phyloP scores from a whole-genome alignment of 768 basidiomycete species.

The Lactarius evosmus region DNA sequence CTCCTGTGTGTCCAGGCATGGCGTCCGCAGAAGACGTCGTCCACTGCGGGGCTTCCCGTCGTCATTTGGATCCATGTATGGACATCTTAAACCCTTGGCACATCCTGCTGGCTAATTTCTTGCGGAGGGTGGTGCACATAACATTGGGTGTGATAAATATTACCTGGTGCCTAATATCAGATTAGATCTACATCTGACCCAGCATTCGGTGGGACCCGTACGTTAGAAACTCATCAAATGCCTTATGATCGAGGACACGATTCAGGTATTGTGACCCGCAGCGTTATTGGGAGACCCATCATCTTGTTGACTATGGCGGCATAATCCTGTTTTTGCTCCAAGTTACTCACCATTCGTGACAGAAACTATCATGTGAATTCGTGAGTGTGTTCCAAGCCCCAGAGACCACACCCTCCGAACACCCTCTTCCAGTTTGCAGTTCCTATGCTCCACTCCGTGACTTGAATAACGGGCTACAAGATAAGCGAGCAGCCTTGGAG shows the following conservation, averaged over 20 bases:
- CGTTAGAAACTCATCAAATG: constrained; percentile 9
- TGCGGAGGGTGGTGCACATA: constrained; percentile 49
- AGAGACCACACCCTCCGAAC: not conserved
- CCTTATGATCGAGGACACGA: not conserved
- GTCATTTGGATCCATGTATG: constrained; percentile 39
- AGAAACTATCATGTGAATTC: constrained; percentile 60
- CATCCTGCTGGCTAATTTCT: not conserved
- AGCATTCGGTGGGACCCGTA: constrained; percentile 47
- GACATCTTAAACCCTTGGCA: not conserved
- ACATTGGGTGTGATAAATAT: constrained; percentile 40
- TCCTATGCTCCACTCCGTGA: constrained; percentile 42
- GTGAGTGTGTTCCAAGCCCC: constrained; percentile 30
- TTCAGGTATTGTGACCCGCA: constrained; percentile 48
- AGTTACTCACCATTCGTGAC: not conserved
- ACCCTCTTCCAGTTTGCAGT: constrained; percentile 42
- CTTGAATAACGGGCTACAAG: constrained; percentile 39
- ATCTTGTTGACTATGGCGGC: constrained; percentile 47
- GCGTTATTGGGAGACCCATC: constrained; percentile 50
- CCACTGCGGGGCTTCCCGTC: constrained; percentile 33
- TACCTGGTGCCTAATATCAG: constrained; percentile 25
- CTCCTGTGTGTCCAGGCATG: constrained; percentile 30
- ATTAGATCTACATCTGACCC: constrained; percentile 45
- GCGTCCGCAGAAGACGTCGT: constrained; percentile 32
- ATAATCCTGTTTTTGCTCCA: not conserved
- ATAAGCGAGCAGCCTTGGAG: constrained; percentile 53